Evolutionary conservation across 148 eudicot genomes (phyloP).

Genomic region (Silene uniflora): DNA sequence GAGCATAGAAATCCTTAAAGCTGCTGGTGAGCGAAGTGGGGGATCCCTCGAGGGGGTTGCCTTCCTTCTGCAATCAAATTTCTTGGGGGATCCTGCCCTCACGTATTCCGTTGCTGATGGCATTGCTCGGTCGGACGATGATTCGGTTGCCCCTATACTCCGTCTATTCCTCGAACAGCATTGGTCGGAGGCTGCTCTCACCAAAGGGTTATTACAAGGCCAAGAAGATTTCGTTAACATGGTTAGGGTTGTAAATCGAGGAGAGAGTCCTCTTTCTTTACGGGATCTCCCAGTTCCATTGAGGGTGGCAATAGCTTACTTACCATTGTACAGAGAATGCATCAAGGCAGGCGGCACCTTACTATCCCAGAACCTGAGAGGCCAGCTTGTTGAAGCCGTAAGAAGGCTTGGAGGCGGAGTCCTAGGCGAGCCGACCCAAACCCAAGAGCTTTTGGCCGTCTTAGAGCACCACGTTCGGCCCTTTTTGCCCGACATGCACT

Average conservation of each 20-base stretch:
- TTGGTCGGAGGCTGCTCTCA: constrained; percentile 82
- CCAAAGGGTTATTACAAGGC: constrained; percentile 56
- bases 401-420: constrained; percentile 53
- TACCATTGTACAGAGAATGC: constrained; percentile 87
- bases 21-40: constrained; percentile 88
- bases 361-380: constrained; percentile 73
- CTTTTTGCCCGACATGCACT: constrained; percentile 43
- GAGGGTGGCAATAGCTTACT: constrained; percentile 82
- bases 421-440: constrained; percentile 39
- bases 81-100: constrained; percentile 68
- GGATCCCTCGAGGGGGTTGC: constrained; percentile 94
- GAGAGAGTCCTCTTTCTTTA: constrained; percentile 62
- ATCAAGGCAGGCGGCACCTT: constrained; percentile 65
- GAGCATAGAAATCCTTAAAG: constrained; percentile 91
- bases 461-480: constrained; percentile 81
- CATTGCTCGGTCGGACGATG: constrained; percentile 70
- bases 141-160: constrained; percentile 68
- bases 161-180: constrained; percentile 56
- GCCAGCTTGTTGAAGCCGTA: constrained; percentile 81
- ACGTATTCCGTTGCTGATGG: constrained; percentile 88
- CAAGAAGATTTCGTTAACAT: constrained; percentile 63
- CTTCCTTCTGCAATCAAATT: constrained; percentile 79
- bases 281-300: constrained; percentile 69
- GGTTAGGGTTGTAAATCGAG: constrained; percentile 60
- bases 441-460: constrained; percentile 56